Evolutionary conservation across 345 rosid species (phyloP), one percentile per base, ranked within the genome.

Genomic region (Salix exigua): DNA sequence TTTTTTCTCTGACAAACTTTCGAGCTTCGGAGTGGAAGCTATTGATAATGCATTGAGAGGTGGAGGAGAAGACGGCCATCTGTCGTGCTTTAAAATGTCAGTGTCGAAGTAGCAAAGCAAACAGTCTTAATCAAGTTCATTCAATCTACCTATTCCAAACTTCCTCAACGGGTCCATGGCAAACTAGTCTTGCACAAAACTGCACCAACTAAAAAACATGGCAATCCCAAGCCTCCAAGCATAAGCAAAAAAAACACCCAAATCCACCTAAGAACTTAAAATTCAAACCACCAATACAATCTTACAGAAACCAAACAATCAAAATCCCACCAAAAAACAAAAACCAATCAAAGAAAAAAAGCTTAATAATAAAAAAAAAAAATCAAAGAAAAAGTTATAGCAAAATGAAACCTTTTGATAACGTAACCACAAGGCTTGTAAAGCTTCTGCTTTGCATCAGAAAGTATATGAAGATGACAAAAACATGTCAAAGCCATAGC

Each of bases 401-500:
- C 38, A 64, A 53, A 28, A 50, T 48, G 4, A 55, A 71, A 92
- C 97, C 94, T 87, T 78, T 92, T 92, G 85, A 92, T 89, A 5
- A 92, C 91, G 76, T 86, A 88, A 48, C 82, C 79, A 68, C 98
- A 94, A 55, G 92, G 88, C 78, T 87, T 94, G 85, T 94, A 94
- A 25, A 94, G 92, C 90, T 80, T 90, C 88, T 94, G 97, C 83
- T 91, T 92, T 46, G 89, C 70, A 87, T 94, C 98, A 33, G 89
- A 90, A 23, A 94, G 89, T 67, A 92, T 94, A 83, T 92, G 98
- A 12, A 89, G 83, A 80, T 90, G 92, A 69, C 97, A 94, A 65
- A 89, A 94, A 25, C 87, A 89, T 10, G 95, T 94, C 74, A 94
- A 86, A 61, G 97, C 87, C 97, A 93, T 95, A 14, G 98, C 90